These are phyloP conservation scores for Coemansia sp. DNA, from an alignment of 192 early-diverging fungal species.

Conservation along the genomic window DNA sequence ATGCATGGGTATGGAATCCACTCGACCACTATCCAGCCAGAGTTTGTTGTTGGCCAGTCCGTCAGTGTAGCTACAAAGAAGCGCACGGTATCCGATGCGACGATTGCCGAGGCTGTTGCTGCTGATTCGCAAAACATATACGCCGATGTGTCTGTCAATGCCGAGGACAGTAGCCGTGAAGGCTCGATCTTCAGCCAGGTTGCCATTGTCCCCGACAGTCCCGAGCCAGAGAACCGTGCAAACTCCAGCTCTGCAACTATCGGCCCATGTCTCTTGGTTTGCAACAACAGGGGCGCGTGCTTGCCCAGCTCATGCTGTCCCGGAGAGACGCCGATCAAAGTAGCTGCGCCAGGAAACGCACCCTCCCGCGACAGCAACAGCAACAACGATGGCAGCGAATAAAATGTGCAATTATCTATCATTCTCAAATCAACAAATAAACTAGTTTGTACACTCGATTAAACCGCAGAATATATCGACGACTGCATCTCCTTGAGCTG, in stretches of 20 bases:
- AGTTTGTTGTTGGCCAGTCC: slow-evolving; percentile 64
- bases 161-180: slow-evolving; percentile 10
- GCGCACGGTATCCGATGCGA: slow-evolving; percentile 1
- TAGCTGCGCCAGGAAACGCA: slow-evolving; percentile 13
- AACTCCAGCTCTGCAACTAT: slow-evolving; percentile 34
- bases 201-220: slow-evolving; percentile 28
- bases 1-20: slow-evolving; percentile 84
- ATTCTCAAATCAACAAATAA: too few relatives aligned
- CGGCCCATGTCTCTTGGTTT: slow-evolving; percentile 44
- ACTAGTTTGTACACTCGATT: background rate
- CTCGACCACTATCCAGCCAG: slow-evolving; percentile 88
- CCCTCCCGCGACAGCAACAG: background rate
- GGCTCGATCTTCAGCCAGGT: slow-evolving; percentile 39
- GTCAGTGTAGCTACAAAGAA: slow-evolving; percentile 33
- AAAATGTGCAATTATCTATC: too few relatives aligned
- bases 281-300: slow-evolving; percentile 29
- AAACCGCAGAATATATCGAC: slow-evolving; percentile 2
- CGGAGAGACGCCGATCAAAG: slow-evolving; percentile 45
- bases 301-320: slow-evolving; percentile 52
- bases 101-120: background rate
- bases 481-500: slow-evolving; percentile 53
- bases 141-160: background rate
- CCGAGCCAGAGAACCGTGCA: slow-evolving; percentile 9
- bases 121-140: background rate
- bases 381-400: slow-evolving; percentile 1